phyloP scores from a whole-genome alignment of 73 alveolate genomes.

The Tetrahymena elliotti region DNA sequence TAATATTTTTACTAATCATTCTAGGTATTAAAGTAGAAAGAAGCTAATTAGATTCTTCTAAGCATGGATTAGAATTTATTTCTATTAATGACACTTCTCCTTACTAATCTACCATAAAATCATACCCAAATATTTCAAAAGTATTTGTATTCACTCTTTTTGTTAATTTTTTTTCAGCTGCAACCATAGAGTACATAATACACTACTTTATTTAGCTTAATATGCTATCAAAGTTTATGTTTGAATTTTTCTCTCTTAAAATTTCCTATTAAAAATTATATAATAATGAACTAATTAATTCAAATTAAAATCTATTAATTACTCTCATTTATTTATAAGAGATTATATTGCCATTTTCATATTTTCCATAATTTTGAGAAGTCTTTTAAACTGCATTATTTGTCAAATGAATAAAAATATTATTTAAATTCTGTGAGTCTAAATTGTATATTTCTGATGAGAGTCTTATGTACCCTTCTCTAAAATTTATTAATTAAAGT shows the following conservation, averaged over 20 bases:
- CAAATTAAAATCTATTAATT: background rate
- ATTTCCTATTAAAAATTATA: slow-evolving; percentile 27
- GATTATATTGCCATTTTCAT: slow-evolving; percentile 62
- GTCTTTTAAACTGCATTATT: slow-evolving; percentile 69
- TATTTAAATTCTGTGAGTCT: slow-evolving; percentile 30
- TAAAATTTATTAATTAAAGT: background rate
- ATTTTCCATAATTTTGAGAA: slow-evolving; percentile 60
- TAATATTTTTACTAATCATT: slow-evolving; percentile 4
- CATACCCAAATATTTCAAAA: slow-evolving; percentile 44
- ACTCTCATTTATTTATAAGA: background rate
- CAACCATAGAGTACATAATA: slow-evolving; percentile 38
- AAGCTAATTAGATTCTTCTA: slow-evolving; percentile 27
- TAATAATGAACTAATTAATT: background rate
- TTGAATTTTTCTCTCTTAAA: slow-evolving; percentile 20
- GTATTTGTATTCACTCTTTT: slow-evolving; percentile 37
- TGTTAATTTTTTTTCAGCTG: slow-evolving; percentile 43
- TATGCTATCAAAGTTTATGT: background rate
- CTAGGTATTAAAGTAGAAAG: slow-evolving; percentile 24
- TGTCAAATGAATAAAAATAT: slow-evolving; percentile 62
- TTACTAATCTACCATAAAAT: slow-evolving; percentile 35
- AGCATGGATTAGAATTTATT: slow-evolving; percentile 37
- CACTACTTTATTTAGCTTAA: slow-evolving; percentile 29
- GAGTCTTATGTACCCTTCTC: slow-evolving; percentile 36
- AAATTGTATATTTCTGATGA: slow-evolving; percentile 35
- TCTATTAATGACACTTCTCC: slow-evolving; percentile 30